Base-by-base conservation (phyloP, 2,329 filamentous ascomycete species). In the Fusarium sp. region DNA sequence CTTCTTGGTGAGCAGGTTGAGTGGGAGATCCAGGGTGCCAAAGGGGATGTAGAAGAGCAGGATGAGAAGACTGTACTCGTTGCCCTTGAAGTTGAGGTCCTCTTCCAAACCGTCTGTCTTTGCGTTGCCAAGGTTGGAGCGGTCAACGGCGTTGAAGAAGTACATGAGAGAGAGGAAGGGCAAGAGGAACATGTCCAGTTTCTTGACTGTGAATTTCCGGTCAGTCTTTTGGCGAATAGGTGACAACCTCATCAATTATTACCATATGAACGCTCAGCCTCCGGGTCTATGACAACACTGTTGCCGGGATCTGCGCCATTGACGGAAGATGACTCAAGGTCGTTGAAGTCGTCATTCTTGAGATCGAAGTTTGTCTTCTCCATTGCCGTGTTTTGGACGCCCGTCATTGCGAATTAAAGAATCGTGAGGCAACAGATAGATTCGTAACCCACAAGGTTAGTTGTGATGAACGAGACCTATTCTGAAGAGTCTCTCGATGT, bases 31-130 rank as follows among this genome's bases (percentile, higher is more conserved):
- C 27, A 76, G 67, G 10, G 76, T 65, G 2, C 69, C 69, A 56
- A 80, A 80, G 0, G 81, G 79, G 20, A 82, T 73, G 65, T 81
- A 81, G 71, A 82, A 82, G 11, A 82, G 69, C 1, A 81, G 66
- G 40, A 82, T 65, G 11, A 82, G 67, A 3, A 81, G 72, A 11
- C 76, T 79, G 47, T 58, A 69, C 35, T 69, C 62, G 22, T 65
- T 65, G n/a, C 62, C 66, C 43, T 43, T 45, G 5, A 69, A 32
- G 8, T 38, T 38, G 4, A 69, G 33, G 20, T 69, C 66, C 12
- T 60, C 45, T 33, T 65, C 62, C 6, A 64, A 38, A 9, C 45
- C 50, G 2, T 22, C 62, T n/a, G 62, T 64, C 22, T 64, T 56
- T n/a, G 62, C 62, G 43, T 64, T 64, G 14, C 62, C 62, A 4